Evolutionary conservation across 2,329 filamentous ascomycete species (phyloP), one percentile per base, ranked within the genome.

Genomic region (Elsinoe australis): DNA sequence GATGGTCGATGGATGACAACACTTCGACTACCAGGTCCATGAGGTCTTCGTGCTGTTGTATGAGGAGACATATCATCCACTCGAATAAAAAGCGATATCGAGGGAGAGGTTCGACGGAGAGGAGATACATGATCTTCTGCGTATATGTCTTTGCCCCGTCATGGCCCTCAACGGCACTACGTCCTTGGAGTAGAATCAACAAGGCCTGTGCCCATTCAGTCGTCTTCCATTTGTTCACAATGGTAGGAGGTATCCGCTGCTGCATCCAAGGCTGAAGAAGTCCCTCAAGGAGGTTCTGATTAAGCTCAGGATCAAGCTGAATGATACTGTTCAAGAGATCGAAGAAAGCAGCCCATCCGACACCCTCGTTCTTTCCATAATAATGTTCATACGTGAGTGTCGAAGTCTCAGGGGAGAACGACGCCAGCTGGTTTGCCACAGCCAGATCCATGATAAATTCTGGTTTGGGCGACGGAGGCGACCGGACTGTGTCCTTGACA

Each of bases 171-270:
- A 22, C 17, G 33, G 47, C 3, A 45, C 14, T 4, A 21, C 36
- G 10, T 52, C 49, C 1, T 47, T 72, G 67, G 5, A 57, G 56
- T 12, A 72, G 62, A 0, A 73, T 49, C 1, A 74, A 55, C 58
- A 73, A 64, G 14, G 65, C 60, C 48, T 74, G 71, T 7, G 73
- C 57, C 49, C 74, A 71, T n/a, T 70, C 52, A 0, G 66, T 64
- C n/a, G 65, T 63, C 53, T 74, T 74, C 69, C 69, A 74, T 38
- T 67, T 65, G 51, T 61, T 67, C 31, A 72, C 67, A 28, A 68
- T 66, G 3, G 67, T 67, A 7, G 68, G 58, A 2, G 70, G 67
- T 8, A 59, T 53, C 51, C 65, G 67, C 51, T 74, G 71, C 9
- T 56, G 55, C 15, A 57, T 55, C 70, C 71, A 74, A 7, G 64